These are phyloP conservation scores for Phytopythium delawarense DNA, from an alignment of 352 stramenopile genomes.

Conservation along the genomic window DNA sequence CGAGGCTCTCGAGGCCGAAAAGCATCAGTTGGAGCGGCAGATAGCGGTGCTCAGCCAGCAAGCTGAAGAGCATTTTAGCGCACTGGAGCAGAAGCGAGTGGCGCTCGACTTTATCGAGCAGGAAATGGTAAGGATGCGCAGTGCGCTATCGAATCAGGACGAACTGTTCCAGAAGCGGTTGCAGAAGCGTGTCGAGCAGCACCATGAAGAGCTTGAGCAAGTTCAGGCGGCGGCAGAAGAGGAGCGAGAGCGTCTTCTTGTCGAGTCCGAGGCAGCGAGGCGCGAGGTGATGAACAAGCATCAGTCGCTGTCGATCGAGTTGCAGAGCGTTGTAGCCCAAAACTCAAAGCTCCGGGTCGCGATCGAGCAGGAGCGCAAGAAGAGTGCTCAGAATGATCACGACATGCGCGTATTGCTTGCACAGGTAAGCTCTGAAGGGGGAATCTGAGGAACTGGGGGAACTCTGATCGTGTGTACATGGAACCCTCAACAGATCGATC, in stretches of 20 bases:
- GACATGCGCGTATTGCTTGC: constrained; percentile 63
- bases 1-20: constrained; percentile 15
- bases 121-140: constrained; percentile 65
- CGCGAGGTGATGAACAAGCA: constrained; percentile 42
- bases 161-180: constrained; percentile 46
- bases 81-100: constrained; percentile 44
- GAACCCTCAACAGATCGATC: constrained; percentile 40
- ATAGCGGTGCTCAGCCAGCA: constrained; percentile 10
- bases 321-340: constrained; percentile 40
- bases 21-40: background rate
- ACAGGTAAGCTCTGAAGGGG: constrained; percentile 24
- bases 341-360: constrained; percentile 43
- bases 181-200: constrained; percentile 40
- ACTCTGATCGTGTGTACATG: background rate
- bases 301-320: constrained; percentile 26
- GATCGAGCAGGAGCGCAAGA: constrained; percentile 40
- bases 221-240: constrained; percentile 27
- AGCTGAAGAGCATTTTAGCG: constrained; percentile 18
- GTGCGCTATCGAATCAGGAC: constrained; percentile 48
- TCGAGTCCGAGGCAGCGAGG: constrained; percentile 27
- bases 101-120: constrained; percentile 64
- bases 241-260: constrained; percentile 24
- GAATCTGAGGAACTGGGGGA: background rate
- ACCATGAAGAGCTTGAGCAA: constrained; percentile 40
- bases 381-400: constrained; percentile 45